Conservation (phyloP, 2,329 filamentous ascomycete genomes). For the Colletotrichum sp. region DNA sequence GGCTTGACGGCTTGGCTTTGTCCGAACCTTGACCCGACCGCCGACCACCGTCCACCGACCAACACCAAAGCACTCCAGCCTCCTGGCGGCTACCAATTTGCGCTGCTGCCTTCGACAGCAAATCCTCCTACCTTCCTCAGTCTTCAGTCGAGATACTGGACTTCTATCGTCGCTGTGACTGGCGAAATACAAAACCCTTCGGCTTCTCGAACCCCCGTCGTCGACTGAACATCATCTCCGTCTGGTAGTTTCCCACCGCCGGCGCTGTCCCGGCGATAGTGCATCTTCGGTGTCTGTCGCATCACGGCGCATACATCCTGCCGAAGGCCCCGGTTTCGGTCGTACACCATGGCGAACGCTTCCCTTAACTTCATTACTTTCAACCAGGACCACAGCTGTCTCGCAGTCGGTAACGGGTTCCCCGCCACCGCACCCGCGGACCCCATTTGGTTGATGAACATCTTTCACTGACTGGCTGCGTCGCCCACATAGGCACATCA, state of each 20-base stretch:
- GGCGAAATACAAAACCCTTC: background rate
- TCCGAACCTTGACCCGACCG: background rate
- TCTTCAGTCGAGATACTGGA: background rate
- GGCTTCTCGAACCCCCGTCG: background rate
- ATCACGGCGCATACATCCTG: background rate
- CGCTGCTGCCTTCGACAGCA: background rate
- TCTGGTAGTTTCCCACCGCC: background rate
- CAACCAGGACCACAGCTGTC: constrained; percentile 97
- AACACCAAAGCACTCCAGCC: background rate
- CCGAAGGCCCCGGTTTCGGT: background rate
- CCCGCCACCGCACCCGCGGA: background rate
- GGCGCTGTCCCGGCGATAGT: constrained; percentile 1
- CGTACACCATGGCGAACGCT: constrained; percentile 63
- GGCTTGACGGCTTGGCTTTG: background rate
- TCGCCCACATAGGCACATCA: constrained; percentile 70
- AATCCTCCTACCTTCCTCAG: background rate
- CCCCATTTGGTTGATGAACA: background rate
- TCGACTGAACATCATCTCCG: background rate
- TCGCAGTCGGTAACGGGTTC: constrained; percentile 81
- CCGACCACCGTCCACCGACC: background rate
- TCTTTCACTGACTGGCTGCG: background rate
- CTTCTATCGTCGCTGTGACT: background rate
- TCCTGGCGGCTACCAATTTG: background rate
- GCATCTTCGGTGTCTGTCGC: background rate
- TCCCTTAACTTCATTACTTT: constrained; percentile 98